Evolutionary conservation across 208 protist species (phyloP).

Genomic region (Crithidia sp.): DNA sequence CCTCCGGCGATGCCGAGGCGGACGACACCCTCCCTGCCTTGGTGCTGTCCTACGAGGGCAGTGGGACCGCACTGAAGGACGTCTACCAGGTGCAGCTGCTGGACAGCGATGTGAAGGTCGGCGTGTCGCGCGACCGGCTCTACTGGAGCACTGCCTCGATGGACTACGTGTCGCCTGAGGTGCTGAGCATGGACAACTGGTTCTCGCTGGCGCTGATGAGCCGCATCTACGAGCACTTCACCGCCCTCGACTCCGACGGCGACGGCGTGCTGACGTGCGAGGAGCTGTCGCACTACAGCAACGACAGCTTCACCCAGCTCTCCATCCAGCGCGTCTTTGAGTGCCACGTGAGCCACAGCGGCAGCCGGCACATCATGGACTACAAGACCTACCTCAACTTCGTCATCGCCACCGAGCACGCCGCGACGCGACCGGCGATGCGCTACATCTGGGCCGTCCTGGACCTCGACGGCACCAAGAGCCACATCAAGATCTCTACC

Average conservation of each 20-base stretch:
- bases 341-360: slow-evolving; percentile 83
- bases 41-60: slow-evolving; percentile 64
- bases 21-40: slow-evolving; percentile 79
- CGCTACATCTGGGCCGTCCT: slow-evolving; percentile 89
- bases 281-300: slow-evolving; percentile 84
- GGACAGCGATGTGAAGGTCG: slow-evolving; percentile 30
- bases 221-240: slow-evolving; percentile 92
- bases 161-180: slow-evolving; percentile 61
- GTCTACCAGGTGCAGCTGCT: slow-evolving; percentile 74
- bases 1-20: slow-evolving; percentile 32
- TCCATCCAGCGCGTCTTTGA: slow-evolving; percentile 90
- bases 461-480: slow-evolving; percentile 76
- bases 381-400: slow-evolving; percentile 94
- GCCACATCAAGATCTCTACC: slow-evolving; percentile 61
- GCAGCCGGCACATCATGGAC: slow-evolving; percentile 83
- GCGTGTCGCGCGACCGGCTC: slow-evolving; percentile 55
- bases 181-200: slow-evolving; percentile 89
- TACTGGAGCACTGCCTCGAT: slow-evolving; percentile 84
- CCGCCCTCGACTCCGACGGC: slow-evolving; percentile 78
- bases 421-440: slow-evolving; percentile 74
- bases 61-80: slow-evolving; percentile 60
- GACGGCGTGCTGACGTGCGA: slow-evolving; percentile 84
- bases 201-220: slow-evolving; percentile 86
- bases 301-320: slow-evolving; percentile 81
- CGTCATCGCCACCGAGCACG: slow-evolving; percentile 91